These are phyloP conservation scores for Prunus mira DNA, from an alignment of 306 rosid genomes.

Conservation along the genomic window DNA sequence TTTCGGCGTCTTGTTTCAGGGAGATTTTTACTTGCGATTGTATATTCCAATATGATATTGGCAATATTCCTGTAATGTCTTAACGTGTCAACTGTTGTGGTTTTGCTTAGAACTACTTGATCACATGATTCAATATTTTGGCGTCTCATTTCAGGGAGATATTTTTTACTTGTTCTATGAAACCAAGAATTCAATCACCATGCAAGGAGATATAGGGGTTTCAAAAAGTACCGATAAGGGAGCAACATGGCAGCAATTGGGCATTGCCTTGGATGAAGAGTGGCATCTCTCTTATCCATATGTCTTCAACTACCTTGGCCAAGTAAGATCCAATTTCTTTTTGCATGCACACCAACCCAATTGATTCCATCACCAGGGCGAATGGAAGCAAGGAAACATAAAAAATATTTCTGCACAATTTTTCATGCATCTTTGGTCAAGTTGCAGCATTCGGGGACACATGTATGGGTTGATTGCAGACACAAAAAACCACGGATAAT, in stretches of 20 bases:
- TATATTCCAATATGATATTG: too few relatives aligned
- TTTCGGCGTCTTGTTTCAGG: slow-evolving; percentile 44
- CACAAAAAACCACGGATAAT: slow-evolving; percentile 6
- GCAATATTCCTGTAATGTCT: background rate
- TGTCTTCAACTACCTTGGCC: slow-evolving; percentile 66
- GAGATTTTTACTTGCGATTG: slow-evolving; percentile 37
- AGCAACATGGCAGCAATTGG: slow-evolving; percentile 89
- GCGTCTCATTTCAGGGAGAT: slow-evolving; percentile 56
- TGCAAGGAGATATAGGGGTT: slow-evolving; percentile 97
- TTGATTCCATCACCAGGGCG: background rate
- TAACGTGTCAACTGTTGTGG: slow-evolving; percentile 5
- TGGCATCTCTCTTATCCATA: slow-evolving; percentile 99
- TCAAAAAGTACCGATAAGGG: slow-evolving; percentile 89
- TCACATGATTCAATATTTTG: slow-evolving; percentile 21
- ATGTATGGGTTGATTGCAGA: background rate
- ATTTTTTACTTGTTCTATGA: slow-evolving; percentile 76
- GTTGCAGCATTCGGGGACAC: slow-evolving; percentile 3
- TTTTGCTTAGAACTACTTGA: slow-evolving; percentile 1
- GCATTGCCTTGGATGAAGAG: slow-evolving; percentile 85
- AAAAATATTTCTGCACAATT: background rate
- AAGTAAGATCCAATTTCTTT: slow-evolving; percentile 44
- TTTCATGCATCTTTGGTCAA: background rate
- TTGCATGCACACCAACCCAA: background rate
- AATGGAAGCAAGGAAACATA: background rate
- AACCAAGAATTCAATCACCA: slow-evolving; percentile 75